A percentile compares a stretch with the other conserved stretches of the same genome.
Conservation (phyloP, 1,139 yeast species). For the Scheffersomyces segobiensis region DNA sequence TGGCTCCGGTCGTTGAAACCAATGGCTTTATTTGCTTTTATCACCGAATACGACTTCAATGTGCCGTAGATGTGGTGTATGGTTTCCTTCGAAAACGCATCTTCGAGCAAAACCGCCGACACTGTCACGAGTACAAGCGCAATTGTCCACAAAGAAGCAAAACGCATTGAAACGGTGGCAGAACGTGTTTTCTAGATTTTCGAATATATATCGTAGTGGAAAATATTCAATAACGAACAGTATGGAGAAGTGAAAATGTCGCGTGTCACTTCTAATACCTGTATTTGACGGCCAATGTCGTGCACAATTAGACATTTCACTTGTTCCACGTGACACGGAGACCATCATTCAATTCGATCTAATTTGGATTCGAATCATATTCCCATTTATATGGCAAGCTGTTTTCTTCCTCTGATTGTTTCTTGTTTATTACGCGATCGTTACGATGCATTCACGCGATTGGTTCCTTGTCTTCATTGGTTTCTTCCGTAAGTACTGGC, state of each 20-base stretch:
- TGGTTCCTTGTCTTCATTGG: slow-evolving; percentile 79
- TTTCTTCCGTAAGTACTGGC: slow-evolving; percentile 44
- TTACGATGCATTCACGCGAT: slow-evolving; percentile 64
- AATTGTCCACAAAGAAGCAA: slow-evolving; percentile 1
- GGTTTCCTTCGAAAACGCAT: slow-evolving; percentile 41
- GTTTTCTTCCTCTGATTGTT: neutral
- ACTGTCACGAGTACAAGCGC: slow-evolving; percentile 6
- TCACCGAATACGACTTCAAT: slow-evolving; percentile 13
- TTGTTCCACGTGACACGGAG: neutral
- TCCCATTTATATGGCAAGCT: neutral
- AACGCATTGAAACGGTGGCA: slow-evolving; percentile 1
- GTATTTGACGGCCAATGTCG: neutral
- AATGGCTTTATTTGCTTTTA: slow-evolving; percentile 20
- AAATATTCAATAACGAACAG: neutral
- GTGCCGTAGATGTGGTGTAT: slow-evolving; percentile 22
- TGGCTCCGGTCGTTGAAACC: slow-evolving; percentile 28
- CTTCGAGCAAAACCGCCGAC: slow-evolving; percentile 31
- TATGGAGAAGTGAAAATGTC: neutral
- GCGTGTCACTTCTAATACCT: neutral
- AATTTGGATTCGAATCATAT: neutral
- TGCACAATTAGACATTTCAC: neutral
- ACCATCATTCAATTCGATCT: neutral
- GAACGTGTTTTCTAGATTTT: neutral
- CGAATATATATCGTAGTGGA: neutral
- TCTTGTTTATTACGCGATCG: neutral